phyloP scores from a whole-genome alignment of 345 rosid genomes.

The Populus euphratica region DNA sequence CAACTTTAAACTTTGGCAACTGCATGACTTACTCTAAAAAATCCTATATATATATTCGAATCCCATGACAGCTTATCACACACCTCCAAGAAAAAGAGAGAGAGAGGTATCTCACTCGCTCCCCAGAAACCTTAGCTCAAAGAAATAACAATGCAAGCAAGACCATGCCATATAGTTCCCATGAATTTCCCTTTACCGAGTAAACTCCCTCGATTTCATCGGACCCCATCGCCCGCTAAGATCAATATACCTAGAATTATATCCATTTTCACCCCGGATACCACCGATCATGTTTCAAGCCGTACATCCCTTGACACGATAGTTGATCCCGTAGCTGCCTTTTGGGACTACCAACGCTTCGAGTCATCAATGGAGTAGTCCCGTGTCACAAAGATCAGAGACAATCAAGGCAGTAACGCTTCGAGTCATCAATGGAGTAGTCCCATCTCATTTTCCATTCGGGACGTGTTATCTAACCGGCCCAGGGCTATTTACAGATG shows the following conservation, averaged over 20 bases:
- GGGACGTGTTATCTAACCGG: constrained; percentile 85
- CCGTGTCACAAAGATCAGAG: constrained; percentile 70
- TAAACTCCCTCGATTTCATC: constrained; percentile 29
- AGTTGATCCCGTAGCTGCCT: constrained; percentile 55
- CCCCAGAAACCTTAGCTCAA: neutral
- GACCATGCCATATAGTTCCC: constrained; percentile 28
- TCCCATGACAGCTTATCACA: neutral
- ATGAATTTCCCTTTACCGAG: constrained; percentile 33
- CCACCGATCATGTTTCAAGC: neutral
- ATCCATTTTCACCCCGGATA: constrained; percentile 44
- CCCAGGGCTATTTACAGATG: constrained; percentile 80
- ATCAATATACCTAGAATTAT: constrained; percentile 40
- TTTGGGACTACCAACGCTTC: constrained; percentile 79
- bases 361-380: too few relatives aligned
- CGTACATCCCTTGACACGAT: neutral
- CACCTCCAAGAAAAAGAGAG: neutral
- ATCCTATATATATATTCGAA: neutral
- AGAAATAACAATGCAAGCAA: constrained; percentile 32
- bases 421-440: constrained; percentile 44
- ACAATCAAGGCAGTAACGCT: constrained; percentile 47
- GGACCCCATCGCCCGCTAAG: constrained; percentile 16
- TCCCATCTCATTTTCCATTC: constrained; percentile 66
- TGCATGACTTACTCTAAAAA: neutral
- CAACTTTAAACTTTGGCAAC: neutral
- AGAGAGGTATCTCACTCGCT: neutral